Percentiles rank a stretch among this genome's conserved stretches.
phyloP scores from a whole-genome alignment of 1,139 yeast genomes.

The Pneumocystis jirovecii region DNA sequence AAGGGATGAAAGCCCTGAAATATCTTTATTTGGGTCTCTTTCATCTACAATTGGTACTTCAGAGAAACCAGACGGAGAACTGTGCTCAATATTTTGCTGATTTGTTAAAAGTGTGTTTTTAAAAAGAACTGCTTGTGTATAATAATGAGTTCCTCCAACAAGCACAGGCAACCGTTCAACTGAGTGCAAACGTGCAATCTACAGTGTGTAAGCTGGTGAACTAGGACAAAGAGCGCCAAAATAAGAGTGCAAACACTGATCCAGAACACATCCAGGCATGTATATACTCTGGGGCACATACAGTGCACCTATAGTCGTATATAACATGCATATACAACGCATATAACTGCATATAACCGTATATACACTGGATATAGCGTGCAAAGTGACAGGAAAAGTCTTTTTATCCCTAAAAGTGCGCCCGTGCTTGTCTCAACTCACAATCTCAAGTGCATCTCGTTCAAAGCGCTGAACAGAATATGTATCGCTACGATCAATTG shows the following conservation, averaged over 20 bases:
- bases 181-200: conserved; percentile 47
- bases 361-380: too few species aligned
- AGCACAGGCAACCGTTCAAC: conserved; percentile 69
- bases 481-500: conserved; percentile 55
- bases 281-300: too few species aligned
- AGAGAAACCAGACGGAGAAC: background rate
- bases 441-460: conserved; percentile 40
- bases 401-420: too few species aligned
- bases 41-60: conserved; percentile 26
- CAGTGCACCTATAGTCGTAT: too few species aligned
- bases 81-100: background rate
- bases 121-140: conserved; percentile 63
- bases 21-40: conserved; percentile 35
- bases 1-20: conserved; percentile 16
- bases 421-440: too few species aligned
- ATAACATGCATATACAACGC: too few species aligned
- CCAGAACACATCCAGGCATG: too few species aligned
- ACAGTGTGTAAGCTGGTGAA: conserved; percentile 18
- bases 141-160: conserved; percentile 94
- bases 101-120: conserved; percentile 39
- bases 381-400: too few species aligned
- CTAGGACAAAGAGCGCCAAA: background rate
- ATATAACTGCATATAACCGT: too few species aligned
- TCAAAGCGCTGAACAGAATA: conserved; percentile 74
- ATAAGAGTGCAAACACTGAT: too few species aligned